These are phyloP conservation scores for Aspergillus avenaceus DNA, from an alignment of 495 filamentous ascomycete species.

Conservation along the genomic window DNA sequence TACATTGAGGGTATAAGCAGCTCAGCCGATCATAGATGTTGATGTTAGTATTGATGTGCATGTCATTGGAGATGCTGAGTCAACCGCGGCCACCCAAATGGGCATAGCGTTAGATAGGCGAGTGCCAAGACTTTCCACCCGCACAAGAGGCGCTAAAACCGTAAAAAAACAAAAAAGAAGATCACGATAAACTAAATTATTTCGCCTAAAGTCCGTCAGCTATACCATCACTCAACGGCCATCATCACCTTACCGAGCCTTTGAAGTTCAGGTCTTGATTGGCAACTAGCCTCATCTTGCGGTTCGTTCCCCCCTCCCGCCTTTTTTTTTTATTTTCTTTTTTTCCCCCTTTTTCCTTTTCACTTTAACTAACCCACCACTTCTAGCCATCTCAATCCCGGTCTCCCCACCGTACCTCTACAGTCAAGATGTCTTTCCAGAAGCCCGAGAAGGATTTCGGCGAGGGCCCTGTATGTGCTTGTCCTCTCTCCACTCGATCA, in stretches of 20 bases:
- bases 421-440: slow-evolving; percentile 84
- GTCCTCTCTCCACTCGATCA: background rate
- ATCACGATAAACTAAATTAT: slow-evolving; percentile 16
- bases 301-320: slow-evolving; percentile 9
- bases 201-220: slow-evolving; percentile 28
- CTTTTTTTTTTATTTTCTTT: background rate
- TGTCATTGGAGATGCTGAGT: slow-evolving; percentile 16
- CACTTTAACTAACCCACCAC: slow-evolving; percentile 8
- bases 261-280: slow-evolving; percentile 59
- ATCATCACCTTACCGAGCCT: slow-evolving; percentile 83
- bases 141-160: slow-evolving; percentile 19
- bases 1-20: too few species aligned
- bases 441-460: slow-evolving; percentile 94
- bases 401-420: slow-evolving; percentile 22
- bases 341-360: background rate
- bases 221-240: slow-evolving; percentile 40
- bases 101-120: slow-evolving; percentile 38
- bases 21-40: too few species aligned
- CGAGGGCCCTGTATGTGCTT: slow-evolving; percentile 67
- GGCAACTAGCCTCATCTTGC: slow-evolving; percentile 34
- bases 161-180: slow-evolving; percentile 16
- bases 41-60: background rate
- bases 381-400: slow-evolving; percentile 19
- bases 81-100: slow-evolving; percentile 16
- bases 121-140: slow-evolving; percentile 42